phyloP scores from a whole-genome alignment of 257 asterid species.

The Linderniella brevidens region DNA sequence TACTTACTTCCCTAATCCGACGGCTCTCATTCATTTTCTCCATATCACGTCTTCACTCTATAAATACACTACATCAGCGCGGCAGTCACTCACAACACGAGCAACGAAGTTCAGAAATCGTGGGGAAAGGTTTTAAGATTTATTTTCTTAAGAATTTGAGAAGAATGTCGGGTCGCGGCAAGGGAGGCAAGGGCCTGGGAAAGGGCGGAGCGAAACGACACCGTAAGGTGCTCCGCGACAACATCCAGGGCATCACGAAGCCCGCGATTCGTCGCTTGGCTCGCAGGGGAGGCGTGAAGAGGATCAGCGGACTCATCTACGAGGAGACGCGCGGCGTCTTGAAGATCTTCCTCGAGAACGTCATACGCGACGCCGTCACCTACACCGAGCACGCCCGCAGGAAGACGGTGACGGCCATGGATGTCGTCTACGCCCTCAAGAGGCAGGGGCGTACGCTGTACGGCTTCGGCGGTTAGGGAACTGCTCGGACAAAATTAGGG shows the following conservation, averaged over 20 bases:
- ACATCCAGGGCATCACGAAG: constrained; percentile 19
- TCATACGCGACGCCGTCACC: constrained; percentile 22
- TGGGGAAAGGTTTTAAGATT: too few relatives aligned
- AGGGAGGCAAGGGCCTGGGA: constrained; percentile 46
- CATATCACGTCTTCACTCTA: too few relatives aligned
- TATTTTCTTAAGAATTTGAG: neutral
- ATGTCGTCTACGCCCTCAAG: constrained; percentile 38
- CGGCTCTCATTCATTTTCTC: too few relatives aligned
- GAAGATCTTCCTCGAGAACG: constrained; percentile 22
- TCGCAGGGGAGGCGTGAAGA: constrained; percentile 42
- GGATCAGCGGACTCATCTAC: constrained; percentile 42
- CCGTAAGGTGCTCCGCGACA: constrained; percentile 34
- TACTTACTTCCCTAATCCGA: too few relatives aligned
- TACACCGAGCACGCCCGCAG: constrained; percentile 15
- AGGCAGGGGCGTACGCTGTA: constrained; percentile 42
- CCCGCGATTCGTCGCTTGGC: constrained; percentile 43
- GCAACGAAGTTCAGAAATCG: too few relatives aligned
- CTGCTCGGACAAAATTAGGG: neutral
- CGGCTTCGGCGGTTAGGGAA: constrained; percentile 34
- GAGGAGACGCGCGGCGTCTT: constrained; percentile 14
- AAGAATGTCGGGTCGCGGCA: constrained; percentile 38
- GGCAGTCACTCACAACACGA: too few relatives aligned
- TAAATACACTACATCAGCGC: too few relatives aligned
- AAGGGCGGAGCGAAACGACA: constrained; percentile 47
- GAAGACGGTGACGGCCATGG: constrained; percentile 39